Evolutionary conservation across 257 asterid genomes (phyloP).

Genomic region (Parsonsia alboflavescens): DNA sequence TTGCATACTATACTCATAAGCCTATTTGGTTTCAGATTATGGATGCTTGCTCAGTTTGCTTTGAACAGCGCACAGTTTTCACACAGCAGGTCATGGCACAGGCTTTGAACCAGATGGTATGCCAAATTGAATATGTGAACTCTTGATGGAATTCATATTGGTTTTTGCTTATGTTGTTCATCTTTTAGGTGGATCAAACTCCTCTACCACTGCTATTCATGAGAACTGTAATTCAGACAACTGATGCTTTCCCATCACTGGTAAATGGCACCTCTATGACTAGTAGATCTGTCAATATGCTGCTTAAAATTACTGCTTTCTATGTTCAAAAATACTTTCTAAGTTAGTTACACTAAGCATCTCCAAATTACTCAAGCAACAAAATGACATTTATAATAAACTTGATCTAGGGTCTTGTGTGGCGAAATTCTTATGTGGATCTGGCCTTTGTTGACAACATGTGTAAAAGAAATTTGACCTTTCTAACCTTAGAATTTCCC

Average conservation of each 20-base stretch:
- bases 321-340: neutral
- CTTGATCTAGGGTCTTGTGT: neutral
- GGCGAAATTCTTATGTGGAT: neutral
- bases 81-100: constrained; percentile 89
- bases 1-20: neutral
- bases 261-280: constrained; percentile 28
- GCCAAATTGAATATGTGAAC: constrained; percentile 5
- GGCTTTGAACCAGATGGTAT: constrained; percentile 91
- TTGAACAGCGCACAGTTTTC: constrained; percentile 98
- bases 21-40: constrained; percentile 54
- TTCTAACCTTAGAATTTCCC: neutral
- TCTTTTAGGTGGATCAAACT: constrained; percentile 72
- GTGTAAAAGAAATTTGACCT: neutral
- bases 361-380: neutral
- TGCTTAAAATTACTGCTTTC: neutral
- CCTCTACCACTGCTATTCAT: constrained; percentile 90
- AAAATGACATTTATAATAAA: neutral
- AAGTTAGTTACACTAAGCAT: neutral
- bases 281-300: neutral
- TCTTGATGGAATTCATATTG: neutral
- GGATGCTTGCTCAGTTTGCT: constrained; percentile 97
- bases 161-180: constrained; percentile 11
- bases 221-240: constrained; percentile 99
- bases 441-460: neutral
- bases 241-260: constrained; percentile 93